phyloP scores from a whole-genome alignment of 345 rosid species.

The Brassica rapa region DNA sequence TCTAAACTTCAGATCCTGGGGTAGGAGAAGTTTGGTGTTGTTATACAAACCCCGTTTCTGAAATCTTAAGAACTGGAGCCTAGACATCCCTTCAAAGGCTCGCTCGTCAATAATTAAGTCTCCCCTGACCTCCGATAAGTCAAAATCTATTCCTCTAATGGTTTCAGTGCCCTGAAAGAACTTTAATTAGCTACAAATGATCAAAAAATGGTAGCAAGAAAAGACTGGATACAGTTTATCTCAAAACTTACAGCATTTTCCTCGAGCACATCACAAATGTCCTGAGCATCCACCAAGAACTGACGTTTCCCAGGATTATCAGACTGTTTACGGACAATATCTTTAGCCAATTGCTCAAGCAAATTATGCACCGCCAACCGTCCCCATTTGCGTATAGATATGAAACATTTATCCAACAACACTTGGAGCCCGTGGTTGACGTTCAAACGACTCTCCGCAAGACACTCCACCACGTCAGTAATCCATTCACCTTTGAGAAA shows the following conservation, averaged over 20 bases:
- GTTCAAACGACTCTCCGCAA: background rate
- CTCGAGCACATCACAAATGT: background rate
- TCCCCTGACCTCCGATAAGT: background rate
- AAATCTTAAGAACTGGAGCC: background rate
- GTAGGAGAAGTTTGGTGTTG: background rate
- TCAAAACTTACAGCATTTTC: background rate
- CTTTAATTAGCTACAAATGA: background rate
- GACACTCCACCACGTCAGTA: background rate
- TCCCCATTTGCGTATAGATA: background rate
- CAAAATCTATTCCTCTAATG: background rate
- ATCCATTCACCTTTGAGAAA: background rate
- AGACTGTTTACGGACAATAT: background rate
- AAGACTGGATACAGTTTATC: background rate
- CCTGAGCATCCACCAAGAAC: background rate
- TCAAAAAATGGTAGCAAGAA: background rate
- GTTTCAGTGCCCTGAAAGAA: background rate
- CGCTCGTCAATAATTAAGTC: background rate
- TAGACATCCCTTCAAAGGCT: background rate
- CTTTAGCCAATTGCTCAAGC: background rate
- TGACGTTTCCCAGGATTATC: background rate
- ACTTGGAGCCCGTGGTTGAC: background rate
- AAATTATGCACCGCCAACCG: background rate
- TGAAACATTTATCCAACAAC: background rate
- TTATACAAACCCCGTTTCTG: background rate
- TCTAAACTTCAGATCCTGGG: background rate